Conservation (phyloP, 2,329 filamentous ascomycete species). For the Acrocalymma vagum region DNA sequence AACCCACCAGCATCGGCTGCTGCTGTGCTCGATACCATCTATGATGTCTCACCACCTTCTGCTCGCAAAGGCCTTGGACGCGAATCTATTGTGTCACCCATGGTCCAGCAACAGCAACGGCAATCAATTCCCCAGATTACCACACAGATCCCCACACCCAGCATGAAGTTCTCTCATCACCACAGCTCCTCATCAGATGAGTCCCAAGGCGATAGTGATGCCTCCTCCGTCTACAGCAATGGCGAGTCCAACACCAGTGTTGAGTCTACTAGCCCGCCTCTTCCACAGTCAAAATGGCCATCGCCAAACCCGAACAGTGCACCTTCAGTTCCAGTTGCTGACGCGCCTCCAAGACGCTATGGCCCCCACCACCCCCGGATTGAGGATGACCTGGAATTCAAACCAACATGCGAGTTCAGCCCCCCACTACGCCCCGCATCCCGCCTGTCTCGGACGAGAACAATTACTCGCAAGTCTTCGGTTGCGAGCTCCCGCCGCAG, state of each 20-base stretch:
- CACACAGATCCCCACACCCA: slow-evolving; percentile 16
- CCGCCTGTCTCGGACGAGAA: slow-evolving; percentile 19
- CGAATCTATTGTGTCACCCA: slow-evolving; percentile 42
- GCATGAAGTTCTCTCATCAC: slow-evolving; percentile 19
- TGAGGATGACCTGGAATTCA: slow-evolving; percentile 30
- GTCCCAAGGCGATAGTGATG: slow-evolving; percentile 44
- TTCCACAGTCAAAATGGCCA: too few relatives aligned
- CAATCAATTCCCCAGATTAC: slow-evolving; percentile 3
- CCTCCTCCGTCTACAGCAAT: slow-evolving; percentile 49
- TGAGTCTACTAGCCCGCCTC: slow-evolving; percentile 36
- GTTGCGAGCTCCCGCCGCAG: slow-evolving; percentile 21
- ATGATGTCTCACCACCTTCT: slow-evolving; percentile 44
- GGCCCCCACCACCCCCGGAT: slow-evolving; percentile 29
- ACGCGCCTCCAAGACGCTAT: slow-evolving; percentile 33
- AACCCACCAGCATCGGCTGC: slow-evolving; percentile 27
- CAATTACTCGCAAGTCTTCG: slow-evolving; percentile 30
- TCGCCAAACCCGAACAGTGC: too few relatives aligned
- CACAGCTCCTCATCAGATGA: slow-evolving; percentile 46
- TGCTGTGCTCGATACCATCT: slow-evolving; percentile 23
- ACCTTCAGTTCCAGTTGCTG: slow-evolving; percentile 10
- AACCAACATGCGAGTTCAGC: slow-evolving; percentile 32
- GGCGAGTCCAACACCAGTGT: slow-evolving; percentile 50
- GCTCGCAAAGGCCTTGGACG: slow-evolving; percentile 27
- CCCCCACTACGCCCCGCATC: slow-evolving; percentile 18
- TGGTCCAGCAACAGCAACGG: slow-evolving; percentile 28